These are phyloP conservation scores for Cercospora sp. DNA, from an alignment of 2,329 filamentous ascomycete species.

Conservation along the genomic window DNA sequence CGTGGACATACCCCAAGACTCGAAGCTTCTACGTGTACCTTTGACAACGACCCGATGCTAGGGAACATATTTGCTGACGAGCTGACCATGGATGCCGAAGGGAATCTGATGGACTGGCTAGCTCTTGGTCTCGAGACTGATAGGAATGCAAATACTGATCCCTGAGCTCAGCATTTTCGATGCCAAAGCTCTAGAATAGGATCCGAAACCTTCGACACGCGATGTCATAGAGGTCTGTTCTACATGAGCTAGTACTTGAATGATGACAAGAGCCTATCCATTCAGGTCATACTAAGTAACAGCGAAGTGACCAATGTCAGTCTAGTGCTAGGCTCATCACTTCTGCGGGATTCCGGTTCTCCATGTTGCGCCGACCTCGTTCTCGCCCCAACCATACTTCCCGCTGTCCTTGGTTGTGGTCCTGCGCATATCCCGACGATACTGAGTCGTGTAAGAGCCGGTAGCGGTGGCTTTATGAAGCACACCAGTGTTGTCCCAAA, in stretches of 20 bases:
- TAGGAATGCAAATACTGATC: neutral
- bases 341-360: slow-evolving; percentile 22
- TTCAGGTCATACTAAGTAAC: neutral
- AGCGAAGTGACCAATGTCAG: neutral
- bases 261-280: neutral
- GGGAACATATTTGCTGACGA: neutral
- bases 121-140: neutral
- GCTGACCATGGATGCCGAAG: neutral
- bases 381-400: slow-evolving; percentile 47
- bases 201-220: neutral
- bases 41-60: neutral
- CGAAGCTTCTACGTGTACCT: neutral
- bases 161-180: neutral
- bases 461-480: slow-evolving; percentile 55
- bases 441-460: slow-evolving; percentile 40
- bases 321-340: neutral
- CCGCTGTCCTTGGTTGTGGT: slow-evolving; percentile 57
- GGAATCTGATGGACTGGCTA: neutral
- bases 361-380: slow-evolving; percentile 33
- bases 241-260: neutral
- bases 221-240: neutral
- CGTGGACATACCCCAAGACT: neutral
- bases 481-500: slow-evolving; percentile 62
- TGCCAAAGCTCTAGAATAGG: too few species aligned
- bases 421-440: slow-evolving; percentile 55